A percentile compares a stretch with the other conserved stretches of the same genome.
These are phyloP conservation scores for Candida cerambycidarum DNA, from an alignment of 805 yeast genomes.

Conservation along the genomic window DNA sequence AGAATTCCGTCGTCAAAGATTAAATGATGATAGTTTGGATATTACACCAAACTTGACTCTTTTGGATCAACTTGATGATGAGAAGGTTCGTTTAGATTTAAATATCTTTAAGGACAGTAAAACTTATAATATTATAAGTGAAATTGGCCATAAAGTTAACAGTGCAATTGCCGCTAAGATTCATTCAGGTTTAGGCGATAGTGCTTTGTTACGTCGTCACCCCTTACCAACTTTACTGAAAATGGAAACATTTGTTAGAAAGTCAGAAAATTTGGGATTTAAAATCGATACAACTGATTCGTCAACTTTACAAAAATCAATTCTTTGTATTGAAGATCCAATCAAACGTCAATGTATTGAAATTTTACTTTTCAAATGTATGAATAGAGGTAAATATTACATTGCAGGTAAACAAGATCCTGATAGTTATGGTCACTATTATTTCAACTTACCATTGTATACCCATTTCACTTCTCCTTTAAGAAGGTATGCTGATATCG, in stretches of 20 bases:
- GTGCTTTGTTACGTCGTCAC: constrained; percentile 84
- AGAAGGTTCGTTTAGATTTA: constrained; percentile 66
- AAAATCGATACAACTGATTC: constrained; percentile 73
- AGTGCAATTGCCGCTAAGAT: constrained; percentile 79
- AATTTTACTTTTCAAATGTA: constrained; percentile 73
- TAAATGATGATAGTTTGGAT: constrained; percentile 49
- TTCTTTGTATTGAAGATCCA: constrained; percentile 61
- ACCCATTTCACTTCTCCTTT: constrained; percentile 94
- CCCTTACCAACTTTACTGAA: constrained; percentile 79
- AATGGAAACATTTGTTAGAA: constrained; percentile 73
- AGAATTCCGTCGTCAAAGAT: constrained; percentile 69
- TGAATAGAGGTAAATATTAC: constrained; percentile 83
- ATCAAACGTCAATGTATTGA: constrained; percentile 72
- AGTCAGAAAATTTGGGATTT: constrained; percentile 64
- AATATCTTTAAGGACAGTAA: constrained; percentile 66
- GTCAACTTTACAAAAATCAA: constrained; percentile 67
- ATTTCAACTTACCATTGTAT: constrained; percentile 78
- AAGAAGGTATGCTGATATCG: constrained; percentile 86
- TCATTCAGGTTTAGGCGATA: constrained; percentile 73
- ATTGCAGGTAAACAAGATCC: constrained; percentile 86
- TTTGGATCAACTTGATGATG: constrained; percentile 83
- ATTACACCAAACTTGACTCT: constrained; percentile 58
- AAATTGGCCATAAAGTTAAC: constrained; percentile 78
- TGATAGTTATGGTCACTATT: constrained; percentile 74
- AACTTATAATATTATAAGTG: constrained; percentile 63